Base-by-base conservation (phyloP, 495 filamentous ascomycete genomes). In the Hyaloscypha variabilis region DNA sequence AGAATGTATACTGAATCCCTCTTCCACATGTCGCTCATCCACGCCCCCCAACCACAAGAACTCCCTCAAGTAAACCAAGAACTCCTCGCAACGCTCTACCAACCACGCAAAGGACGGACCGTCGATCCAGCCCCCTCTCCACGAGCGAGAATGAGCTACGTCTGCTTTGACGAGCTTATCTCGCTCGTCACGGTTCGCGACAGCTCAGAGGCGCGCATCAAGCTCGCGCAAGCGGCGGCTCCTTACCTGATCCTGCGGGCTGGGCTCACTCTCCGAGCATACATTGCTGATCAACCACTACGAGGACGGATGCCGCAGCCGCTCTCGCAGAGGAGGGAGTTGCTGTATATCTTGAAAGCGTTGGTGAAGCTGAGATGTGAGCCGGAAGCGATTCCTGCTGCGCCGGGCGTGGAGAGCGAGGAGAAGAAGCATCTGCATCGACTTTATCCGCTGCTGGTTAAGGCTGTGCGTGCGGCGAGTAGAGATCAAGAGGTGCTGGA, bases 291-390 rank as follows among this genome's bases (percentile, higher is more conserved):
- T 75, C 95, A 97, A 71, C 95, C 95, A 19, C 80, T 99, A 13
- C 83, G 95, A 19, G 96, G 95, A 0, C 80, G 87, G n/a, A 94
- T 95, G 89, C 95, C 95, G 31, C 92, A 96, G 74, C 95, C 95
- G 5, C 82, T 89, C 17, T 86, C 86, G 0, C 91, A 97, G 69
- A 86, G 92, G 49, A 86, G 83, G 68, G 93, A 95, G 69, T 76
- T 99, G 56, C 73, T 90, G 1, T 87, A 92, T 63, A 81, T 95
- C 29, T 77, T 98, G 14, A 75, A 79, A 23, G 76, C 81, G 14
- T 77, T 96, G 60, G 82, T 89, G 6, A 77, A 81, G 25, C 77
- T 98, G 51, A 79, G 83, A 36, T 90, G 87, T 19, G 90, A 94
- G 72, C 86, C 88, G 2, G 83, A 86, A 3, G 88, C 91, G 0